Evolutionary conservation across 768 basidiomycete genomes (phyloP).

Genomic region (Lactarius sanguifluus): DNA sequence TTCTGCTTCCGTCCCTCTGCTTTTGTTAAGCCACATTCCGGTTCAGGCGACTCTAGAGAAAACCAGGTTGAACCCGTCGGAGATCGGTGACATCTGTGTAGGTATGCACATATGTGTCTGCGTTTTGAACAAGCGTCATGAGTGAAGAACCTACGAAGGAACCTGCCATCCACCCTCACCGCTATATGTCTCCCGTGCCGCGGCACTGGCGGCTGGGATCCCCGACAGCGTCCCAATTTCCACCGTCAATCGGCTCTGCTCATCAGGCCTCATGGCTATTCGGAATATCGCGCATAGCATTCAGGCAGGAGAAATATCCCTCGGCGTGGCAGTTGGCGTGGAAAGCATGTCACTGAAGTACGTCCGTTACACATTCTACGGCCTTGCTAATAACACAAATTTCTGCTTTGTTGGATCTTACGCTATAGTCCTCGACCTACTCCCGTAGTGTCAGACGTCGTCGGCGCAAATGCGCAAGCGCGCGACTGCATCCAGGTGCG

Average conservation of each 20-base stretch:
- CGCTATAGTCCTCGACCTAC: slow-evolving; percentile 67
- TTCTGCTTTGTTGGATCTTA: slow-evolving; percentile 17
- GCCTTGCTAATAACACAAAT: background rate
- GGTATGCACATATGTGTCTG: slow-evolving; percentile 44
- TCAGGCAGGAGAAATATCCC: slow-evolving; percentile 73
- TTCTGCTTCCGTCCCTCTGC: too few species aligned
- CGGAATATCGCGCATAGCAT: slow-evolving; percentile 88
- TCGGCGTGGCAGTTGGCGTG: slow-evolving; percentile 82
- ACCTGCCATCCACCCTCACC: slow-evolving; percentile 85
- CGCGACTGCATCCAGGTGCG: slow-evolving; percentile 73
- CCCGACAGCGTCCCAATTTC: slow-evolving; percentile 86
- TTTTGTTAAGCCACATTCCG: too few species aligned
- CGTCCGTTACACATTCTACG: slow-evolving; percentile 37
- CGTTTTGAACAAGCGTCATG: background rate
- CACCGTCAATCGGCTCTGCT: slow-evolving; percentile 86
- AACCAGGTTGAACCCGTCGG: slow-evolving; percentile 64
- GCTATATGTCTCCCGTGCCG: slow-evolving; percentile 79
- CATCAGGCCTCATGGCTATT: slow-evolving; percentile 93
- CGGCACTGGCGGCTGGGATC: slow-evolving; percentile 86
- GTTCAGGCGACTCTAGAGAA: slow-evolving; percentile 63
- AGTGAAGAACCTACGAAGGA: slow-evolving; percentile 42
- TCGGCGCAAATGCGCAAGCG: slow-evolving; percentile 61
- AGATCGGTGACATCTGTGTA: slow-evolving; percentile 82
- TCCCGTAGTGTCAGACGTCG: slow-evolving; percentile 58
- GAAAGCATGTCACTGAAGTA: slow-evolving; percentile 83